Evolutionary conservation across 2,329 filamentous ascomycete species (phyloP), one percentile per base, ranked within the genome.

Genomic region (Colletotrichum spaethianum): DNA sequence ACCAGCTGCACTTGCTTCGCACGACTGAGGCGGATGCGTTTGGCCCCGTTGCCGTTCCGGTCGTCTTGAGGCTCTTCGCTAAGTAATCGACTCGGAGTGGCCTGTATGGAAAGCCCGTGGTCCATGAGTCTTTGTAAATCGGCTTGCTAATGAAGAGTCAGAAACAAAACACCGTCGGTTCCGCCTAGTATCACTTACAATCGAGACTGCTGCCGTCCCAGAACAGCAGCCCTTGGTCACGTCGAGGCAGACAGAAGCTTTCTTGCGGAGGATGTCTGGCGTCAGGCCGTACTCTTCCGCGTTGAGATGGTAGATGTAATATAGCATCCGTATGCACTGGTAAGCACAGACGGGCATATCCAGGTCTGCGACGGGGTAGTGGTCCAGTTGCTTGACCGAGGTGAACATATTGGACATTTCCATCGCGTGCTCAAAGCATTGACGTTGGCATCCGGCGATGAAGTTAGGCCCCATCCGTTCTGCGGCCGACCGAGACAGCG

Each of bases 401-500:
- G 85, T 80, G 74, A 90, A 89, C 74, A 90, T 89, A 56, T 86
- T 86, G 8, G 86, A 84, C 86, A 90, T 89, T 36, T 86, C 86
- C 42, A 86, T 78, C 11, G 88, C 86, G 70, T 90, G 88, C 61
- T 89, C 86, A 48, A 86, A 86, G 67, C 87, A 88, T 70, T 86
- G 85, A 4, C 83, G 81, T 52, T 85, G 86, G 70, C 87, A 89
- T 73, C 86, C 83, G 2, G 83, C 80, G 46, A 88, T 82, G 67
- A 89, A 89, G 3, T 80, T 80, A 12, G 83, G 83, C 57, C 88
- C 86, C 3, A 90, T 80, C 68, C 82, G 83, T 62, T 82, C 82
- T 12, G 89, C 79, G 16, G 81, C 80, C 0, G 81, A 77, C 8
- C 81, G 81, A 2, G 87, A 83, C 0, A 90, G 79, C 0, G 87